These are phyloP conservation scores for Monotropa hypopitys DNA, from an alignment of 179 eudicot species.

Conservation along the genomic window DNA sequence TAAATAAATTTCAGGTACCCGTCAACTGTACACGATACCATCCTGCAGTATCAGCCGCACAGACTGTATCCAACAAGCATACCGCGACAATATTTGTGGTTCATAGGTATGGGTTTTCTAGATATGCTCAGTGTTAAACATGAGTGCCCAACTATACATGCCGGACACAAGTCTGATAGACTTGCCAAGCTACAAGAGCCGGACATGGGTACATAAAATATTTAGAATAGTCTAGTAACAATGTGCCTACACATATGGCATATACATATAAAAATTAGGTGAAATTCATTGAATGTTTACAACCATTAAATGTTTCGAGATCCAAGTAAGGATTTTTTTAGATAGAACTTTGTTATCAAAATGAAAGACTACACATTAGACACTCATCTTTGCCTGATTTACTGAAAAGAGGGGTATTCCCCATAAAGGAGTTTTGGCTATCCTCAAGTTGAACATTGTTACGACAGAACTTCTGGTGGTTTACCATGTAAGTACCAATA, in stretches of 20 bases:
- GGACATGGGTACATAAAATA: too few species aligned
- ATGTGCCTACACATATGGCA: too few species aligned
- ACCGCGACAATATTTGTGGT: background rate
- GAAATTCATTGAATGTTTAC: background rate
- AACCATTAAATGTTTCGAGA: background rate
- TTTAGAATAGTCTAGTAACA: too few species aligned
- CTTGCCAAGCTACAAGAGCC: too few species aligned
- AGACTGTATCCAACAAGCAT: background rate
- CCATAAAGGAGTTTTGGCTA: background rate
- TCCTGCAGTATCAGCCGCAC: too few species aligned
- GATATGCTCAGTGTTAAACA: background rate
- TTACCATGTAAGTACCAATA: background rate
- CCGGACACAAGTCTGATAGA: background rate
- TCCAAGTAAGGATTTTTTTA: background rate
- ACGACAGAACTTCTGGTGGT: background rate
- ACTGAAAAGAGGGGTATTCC: background rate
- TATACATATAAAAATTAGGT: too few species aligned
- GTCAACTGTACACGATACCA: background rate
- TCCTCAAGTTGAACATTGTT: background rate
- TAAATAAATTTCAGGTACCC: background rate
- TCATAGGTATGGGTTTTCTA: background rate
- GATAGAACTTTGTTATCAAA: background rate
- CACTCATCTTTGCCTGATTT: background rate
- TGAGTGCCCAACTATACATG: background rate
- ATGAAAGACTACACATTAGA: background rate